Percentiles rank a stretch among this genome's conserved stretches.
phyloP scores from a whole-genome alignment of 139 green algal genomes.

The Haematococcus lacustris region DNA sequence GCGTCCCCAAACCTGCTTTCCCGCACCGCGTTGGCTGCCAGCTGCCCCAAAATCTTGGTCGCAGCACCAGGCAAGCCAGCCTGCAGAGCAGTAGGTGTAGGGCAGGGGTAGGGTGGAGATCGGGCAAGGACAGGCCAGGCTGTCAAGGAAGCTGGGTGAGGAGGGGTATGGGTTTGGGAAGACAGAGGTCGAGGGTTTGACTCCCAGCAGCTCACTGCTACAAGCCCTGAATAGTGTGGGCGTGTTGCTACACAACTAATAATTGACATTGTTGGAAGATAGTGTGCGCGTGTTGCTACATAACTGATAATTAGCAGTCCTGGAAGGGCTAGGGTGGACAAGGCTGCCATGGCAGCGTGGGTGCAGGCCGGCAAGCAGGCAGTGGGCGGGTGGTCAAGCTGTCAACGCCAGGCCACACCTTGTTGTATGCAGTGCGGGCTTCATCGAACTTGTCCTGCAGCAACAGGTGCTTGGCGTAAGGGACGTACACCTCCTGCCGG shows the following conservation, averaged over 20 bases:
- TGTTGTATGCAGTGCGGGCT: conserved; percentile 30
- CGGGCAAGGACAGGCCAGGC: background rate
- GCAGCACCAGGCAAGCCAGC: conserved; percentile 33
- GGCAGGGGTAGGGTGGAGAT: background rate
- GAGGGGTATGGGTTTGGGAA: background rate
- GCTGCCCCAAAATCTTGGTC: conserved; percentile 55
- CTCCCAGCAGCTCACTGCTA: background rate
- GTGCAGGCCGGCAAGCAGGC: background rate
- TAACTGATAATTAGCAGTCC: too few species aligned
- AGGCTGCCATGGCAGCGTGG: background rate
- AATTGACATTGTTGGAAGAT: too few species aligned
- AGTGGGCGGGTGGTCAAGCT: background rate
- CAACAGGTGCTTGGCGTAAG: conserved; percentile 60
- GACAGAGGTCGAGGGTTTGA: background rate
- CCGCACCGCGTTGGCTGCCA: conserved; percentile 52
- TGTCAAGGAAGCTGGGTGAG: too few species aligned
- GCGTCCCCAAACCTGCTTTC: conserved; percentile 57
- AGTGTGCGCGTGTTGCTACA: too few species aligned
- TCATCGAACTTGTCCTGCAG: conserved; percentile 43
- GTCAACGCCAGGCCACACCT: conserved; percentile 18
- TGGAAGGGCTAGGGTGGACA: background rate
- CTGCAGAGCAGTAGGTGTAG: conserved; percentile 2
- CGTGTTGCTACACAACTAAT: too few species aligned
- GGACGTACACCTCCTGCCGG: conserved; percentile 37
- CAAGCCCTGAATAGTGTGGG: background rate